A percentile compares a stretch with the other conserved stretches of the same genome.
These are phyloP conservation scores for Saccharum officinarum DNA, from an alignment of 176 grass and related monocot species.

Conservation along the genomic window DNA sequence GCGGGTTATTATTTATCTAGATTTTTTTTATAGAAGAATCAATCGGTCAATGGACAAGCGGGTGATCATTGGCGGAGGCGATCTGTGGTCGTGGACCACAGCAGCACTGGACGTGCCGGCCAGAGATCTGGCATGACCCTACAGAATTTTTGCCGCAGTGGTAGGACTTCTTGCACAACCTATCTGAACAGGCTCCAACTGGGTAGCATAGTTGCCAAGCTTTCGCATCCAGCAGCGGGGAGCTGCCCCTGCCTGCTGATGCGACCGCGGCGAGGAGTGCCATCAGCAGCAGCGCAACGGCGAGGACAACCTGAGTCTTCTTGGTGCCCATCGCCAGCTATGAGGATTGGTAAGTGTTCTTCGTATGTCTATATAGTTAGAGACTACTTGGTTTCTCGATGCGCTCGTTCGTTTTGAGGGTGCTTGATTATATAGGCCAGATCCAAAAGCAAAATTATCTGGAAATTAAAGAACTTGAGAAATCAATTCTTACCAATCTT, in stretches of 20 bases:
- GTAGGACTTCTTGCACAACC: too few species aligned
- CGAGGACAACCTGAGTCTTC: background rate
- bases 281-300: background rate
- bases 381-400: background rate
- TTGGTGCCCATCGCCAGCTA: background rate
- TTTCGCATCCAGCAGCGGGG: background rate
- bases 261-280: background rate
- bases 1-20: too few species aligned
- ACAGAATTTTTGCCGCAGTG: too few species aligned
- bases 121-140: too few species aligned
- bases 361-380: background rate
- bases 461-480: background rate
- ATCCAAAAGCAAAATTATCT: background rate
- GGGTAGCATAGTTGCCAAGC: background rate
- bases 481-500: background rate
- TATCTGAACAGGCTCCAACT: too few species aligned
- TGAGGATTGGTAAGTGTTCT: background rate
- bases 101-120: too few species aligned
- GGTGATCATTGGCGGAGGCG: too few species aligned
- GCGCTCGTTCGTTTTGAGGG: background rate
- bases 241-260: background rate
- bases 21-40: too few species aligned
- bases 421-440: background rate
- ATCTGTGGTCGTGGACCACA: too few species aligned
- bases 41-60: too few species aligned